Conservation (phyloP, 768 basidiomycete species). For the Gymnopilus junonius region DNA sequence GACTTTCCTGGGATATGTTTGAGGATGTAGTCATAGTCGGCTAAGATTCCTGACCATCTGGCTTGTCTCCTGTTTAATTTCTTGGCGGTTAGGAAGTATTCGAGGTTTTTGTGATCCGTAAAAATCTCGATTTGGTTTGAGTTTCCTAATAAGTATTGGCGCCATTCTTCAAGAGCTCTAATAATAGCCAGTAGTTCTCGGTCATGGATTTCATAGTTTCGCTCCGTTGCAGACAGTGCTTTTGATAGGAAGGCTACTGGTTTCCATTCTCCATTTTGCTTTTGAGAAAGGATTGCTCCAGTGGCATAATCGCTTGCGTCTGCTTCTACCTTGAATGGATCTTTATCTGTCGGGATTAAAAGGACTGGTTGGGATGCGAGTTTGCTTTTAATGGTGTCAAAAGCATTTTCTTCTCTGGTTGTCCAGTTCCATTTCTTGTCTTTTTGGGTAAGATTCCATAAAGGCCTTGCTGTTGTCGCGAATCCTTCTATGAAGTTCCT, state of each 20-base stretch:
- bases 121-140: too few relatives aligned
- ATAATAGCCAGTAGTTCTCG: too few relatives aligned
- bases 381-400: constrained; percentile 27
- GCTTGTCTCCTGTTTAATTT: constrained; percentile 44
- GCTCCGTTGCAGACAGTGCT: constrained; percentile 29
- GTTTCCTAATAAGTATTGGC: too few relatives aligned
- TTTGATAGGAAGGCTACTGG: constrained; percentile 44
- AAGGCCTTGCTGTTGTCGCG: constrained; percentile 26
- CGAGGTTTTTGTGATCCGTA: constrained; percentile 44
- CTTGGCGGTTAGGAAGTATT: constrained; percentile 41
- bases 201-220: too few relatives aligned
- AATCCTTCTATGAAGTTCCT: constrained; percentile 35
- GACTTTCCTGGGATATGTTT: too few relatives aligned
- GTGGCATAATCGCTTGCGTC: constrained; percentile 44
- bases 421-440: too few relatives aligned
- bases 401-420: constrained; percentile 24
- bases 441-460: constrained; percentile 23
- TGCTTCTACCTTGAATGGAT: constrained; percentile 16
- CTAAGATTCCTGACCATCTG: too few relatives aligned
- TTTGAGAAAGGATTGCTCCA: constrained; percentile 44
- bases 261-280: constrained; percentile 28
- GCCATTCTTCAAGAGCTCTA: too few relatives aligned
- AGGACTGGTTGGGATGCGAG: constrained; percentile 26
- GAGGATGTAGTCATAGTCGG: too few relatives aligned
- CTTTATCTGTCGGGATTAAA: neutral